Evolutionary conservation across 176 grass and related monocot species (phyloP), one percentile per base, ranked within the genome.

Genomic region (Echinochloa phyllopogon): DNA sequence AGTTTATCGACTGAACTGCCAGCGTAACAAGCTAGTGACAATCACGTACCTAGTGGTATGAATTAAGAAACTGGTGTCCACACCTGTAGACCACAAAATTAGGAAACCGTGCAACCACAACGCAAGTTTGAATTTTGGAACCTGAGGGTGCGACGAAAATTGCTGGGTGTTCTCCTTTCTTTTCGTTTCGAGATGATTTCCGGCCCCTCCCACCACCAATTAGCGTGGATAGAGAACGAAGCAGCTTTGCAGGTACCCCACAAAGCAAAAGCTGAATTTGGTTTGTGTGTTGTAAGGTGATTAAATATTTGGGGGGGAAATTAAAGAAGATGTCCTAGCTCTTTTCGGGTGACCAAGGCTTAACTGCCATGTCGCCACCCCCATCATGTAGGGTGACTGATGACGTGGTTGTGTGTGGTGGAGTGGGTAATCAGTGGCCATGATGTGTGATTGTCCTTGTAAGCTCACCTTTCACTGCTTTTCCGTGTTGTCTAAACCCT

Each of bases 391-490:
- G 55, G 53, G 55, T 53, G 51, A 53, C 51, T 3, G 8, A 18
- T 57, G 55, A 57, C 23, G n/a, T 58, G 56, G 56, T n/a, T 23
- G 15, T 85, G 36, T 65, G 25, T 20, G 6, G 61, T 77, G 50
- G 73, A 77, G 63, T 78, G 83, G 74, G 49, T 76, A 38, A 66
- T 76, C 60, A 56, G 49, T 15, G 37, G 23, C 17, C 47, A 84
- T 76, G 47, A 84, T 84, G 82, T 27, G 59, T 40, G 36, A 84
- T 29, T 55, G 72, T 76, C 83, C 62, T 68, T 3, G 38, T 39
- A 58, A 59, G 48, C 38, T 43, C 60, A 4, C 36, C 27, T 75
- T 67, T 84, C 15, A 13, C 47, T 56, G 4, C 0, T 7, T 33
- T 69, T 55, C 6, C 3, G 10, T 5, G 2, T 75, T 75, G 47